Percentiles rank a stretch among this genome's conserved stretches.
phyloP scores from a whole-genome alignment of 2,329 filamentous ascomycete genomes.

The Aspergillus ustus region DNA sequence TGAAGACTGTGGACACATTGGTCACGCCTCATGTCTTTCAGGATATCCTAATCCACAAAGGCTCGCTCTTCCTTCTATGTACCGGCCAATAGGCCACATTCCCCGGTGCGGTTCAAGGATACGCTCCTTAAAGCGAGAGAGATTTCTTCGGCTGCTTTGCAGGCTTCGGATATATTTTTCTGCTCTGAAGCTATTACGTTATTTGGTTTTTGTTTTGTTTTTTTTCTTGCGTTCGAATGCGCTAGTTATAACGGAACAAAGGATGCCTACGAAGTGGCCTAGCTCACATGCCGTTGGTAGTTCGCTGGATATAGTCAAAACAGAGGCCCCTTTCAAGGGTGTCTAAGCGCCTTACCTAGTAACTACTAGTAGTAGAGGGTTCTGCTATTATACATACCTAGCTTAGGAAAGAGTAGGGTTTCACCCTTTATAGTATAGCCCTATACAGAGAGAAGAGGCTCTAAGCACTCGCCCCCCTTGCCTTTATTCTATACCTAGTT shows the following conservation, averaged over 20 bases:
- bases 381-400: too few relatives aligned
- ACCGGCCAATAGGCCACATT: conserved; percentile 93
- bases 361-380: too few relatives aligned
- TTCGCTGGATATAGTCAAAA: neutral
- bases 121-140: conserved; percentile 51
- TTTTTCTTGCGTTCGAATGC: neutral
- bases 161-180: neutral
- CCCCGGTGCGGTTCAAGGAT: conserved; percentile 88
- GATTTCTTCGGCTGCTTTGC: neutral
- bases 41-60: conserved; percentile 88
- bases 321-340: neutral
- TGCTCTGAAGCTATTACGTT: neutral
- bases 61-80: conserved; percentile 93
- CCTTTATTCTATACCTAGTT: too few relatives aligned
- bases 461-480: too few relatives aligned
- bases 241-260: neutral
- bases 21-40: conserved; percentile 64
- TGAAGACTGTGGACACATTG: conserved; percentile 79
- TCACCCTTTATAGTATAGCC: too few relatives aligned
- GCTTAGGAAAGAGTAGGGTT: too few relatives aligned
- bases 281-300: neutral
- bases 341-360: too few relatives aligned
- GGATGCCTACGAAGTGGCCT: conserved; percentile 1
- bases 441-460: too few relatives aligned
- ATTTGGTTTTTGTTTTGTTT: conserved; percentile 13